These are phyloP conservation scores for Fusarium anguioides DNA, from an alignment of 2,329 filamentous ascomycete genomes.

Conservation along the genomic window DNA sequence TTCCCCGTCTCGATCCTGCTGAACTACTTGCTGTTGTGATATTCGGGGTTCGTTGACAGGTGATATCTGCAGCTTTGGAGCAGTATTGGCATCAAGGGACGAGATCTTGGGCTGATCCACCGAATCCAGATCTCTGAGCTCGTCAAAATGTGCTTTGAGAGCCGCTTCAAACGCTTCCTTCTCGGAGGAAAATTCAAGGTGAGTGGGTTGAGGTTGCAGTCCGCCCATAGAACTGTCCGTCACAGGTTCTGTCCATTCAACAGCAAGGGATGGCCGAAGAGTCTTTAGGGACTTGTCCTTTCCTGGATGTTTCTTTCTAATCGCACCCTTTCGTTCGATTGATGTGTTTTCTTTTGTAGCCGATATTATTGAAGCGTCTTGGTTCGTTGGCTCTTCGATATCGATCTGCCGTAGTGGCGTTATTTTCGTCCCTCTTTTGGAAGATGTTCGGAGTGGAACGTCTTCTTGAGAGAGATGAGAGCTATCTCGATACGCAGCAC, in stretches of 20 bases:
- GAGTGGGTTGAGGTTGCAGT: neutral
- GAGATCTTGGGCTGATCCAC: neutral
- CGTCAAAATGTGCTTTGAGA: constrained; percentile 30
- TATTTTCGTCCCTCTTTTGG: constrained; percentile 24
- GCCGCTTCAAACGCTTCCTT: constrained; percentile 34
- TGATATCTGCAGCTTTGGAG: neutral
- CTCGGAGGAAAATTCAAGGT: constrained; percentile 21
- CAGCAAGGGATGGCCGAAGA: constrained; percentile 4
- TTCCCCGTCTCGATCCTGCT: neutral
- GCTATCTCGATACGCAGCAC: neutral
- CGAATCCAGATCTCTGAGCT: constrained; percentile 24
- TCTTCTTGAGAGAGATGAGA: constrained; percentile 38
- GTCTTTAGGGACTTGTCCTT: constrained; percentile 3
- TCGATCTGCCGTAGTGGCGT: neutral
- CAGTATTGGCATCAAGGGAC: neutral
- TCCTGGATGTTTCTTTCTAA: constrained; percentile 30
- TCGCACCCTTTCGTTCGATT: constrained; percentile 32
- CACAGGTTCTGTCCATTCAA: constrained; percentile 18
- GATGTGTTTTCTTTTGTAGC: neutral
- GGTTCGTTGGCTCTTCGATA: neutral
- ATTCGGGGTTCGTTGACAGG: neutral
- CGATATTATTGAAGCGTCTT: neutral
- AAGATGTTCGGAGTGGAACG: constrained; percentile 47
- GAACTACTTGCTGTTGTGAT: neutral
- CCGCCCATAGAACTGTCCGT: neutral